Percentiles rank a stretch among this genome's conserved stretches.
These are phyloP conservation scores for Mucor racemosus DNA, from an alignment of 371 early-diverging fungal genomes.

Conservation along the genomic window DNA sequence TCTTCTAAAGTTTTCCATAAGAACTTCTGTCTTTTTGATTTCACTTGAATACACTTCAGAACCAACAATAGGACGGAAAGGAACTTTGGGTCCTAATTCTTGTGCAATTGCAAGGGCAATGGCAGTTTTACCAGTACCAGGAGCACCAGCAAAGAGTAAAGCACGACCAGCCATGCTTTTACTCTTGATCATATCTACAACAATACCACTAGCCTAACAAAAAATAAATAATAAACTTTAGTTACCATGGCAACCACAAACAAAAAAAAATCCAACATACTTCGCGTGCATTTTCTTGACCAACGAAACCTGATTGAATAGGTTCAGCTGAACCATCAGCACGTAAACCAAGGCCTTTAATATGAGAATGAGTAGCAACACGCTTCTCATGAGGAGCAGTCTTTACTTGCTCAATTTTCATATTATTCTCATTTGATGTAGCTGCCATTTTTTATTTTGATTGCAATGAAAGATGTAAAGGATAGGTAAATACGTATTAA, in stretches of 20 bases:
- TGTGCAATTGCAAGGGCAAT: slow-evolving; percentile 95
- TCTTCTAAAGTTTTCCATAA: slow-evolving; percentile 98
- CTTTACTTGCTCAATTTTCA: slow-evolving; percentile 87
- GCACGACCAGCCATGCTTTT: slow-evolving; percentile 98
- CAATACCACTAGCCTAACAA: slow-evolving; percentile 85
- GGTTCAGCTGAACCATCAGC: slow-evolving; percentile 91
- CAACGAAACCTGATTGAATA: slow-evolving; percentile 92
- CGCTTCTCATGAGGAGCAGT: slow-evolving; percentile 87
- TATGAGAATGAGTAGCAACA: slow-evolving; percentile 96
- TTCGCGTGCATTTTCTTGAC: slow-evolving; percentile 95
- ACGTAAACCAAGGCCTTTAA: slow-evolving; percentile 83
- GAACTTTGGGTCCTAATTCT: slow-evolving; percentile 95
- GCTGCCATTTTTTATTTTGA: slow-evolving; percentile 18
- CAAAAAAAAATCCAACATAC: slow-evolving; percentile 46
- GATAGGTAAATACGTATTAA: neutral
- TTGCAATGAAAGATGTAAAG: neutral
- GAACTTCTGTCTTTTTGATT: slow-evolving; percentile 98
- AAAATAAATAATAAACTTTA: too few species aligned
- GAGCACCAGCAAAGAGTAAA: slow-evolving; percentile 95
- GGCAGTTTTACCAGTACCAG: slow-evolving; percentile 96
- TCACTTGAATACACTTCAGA: slow-evolving; percentile 97
- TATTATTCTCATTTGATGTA: slow-evolving; percentile 34
- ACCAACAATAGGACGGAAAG: slow-evolving; percentile 98
- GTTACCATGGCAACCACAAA: neutral
- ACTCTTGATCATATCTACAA: slow-evolving; percentile 92